A percentile compares a stretch with the other conserved stretches of the same genome.
These are phyloP conservation scores for Chaetomidium leptoderma DNA, from an alignment of 495 filamentous ascomycete genomes.

Conservation along the genomic window DNA sequence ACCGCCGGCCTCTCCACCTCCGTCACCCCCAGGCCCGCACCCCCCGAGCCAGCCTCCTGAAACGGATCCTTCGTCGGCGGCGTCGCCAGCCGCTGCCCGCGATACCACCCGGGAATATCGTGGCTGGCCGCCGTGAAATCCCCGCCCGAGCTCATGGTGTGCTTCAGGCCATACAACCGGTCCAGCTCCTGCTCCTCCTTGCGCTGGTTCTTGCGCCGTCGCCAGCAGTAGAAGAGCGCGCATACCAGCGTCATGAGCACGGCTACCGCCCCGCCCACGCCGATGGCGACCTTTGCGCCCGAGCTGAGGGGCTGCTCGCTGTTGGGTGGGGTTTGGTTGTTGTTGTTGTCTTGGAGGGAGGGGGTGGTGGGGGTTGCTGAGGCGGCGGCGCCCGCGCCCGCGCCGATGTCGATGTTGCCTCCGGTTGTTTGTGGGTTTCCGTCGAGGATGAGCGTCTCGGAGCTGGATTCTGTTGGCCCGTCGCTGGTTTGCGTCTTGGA, in stretches of 20 bases:
- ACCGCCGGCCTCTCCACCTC: constrained; percentile 13
- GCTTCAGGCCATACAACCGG: constrained; percentile 28
- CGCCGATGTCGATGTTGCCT: not conserved
- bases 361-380: not conserved
- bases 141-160: constrained; percentile 8
- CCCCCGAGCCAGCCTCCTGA: no score
- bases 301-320: not conserved
- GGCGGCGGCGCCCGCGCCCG: no score
- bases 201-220: constrained; percentile 17
- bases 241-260: constrained; percentile 17
- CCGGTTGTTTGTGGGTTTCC: not conserved
- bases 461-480: not conserved
- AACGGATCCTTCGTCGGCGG: constrained; percentile 20
- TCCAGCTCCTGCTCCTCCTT: constrained; percentile 33
- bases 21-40: not conserved
- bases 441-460: constrained; percentile 19
- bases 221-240: constrained; percentile 26
- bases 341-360: not conserved
- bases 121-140: constrained; percentile 16
- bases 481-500: constrained; percentile 1
- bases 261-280: constrained; percentile 22
- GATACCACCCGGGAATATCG: constrained; percentile 34
- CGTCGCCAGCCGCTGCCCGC: constrained; percentile 24
- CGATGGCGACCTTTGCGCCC: constrained; percentile 26
- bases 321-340: not conserved